Evolutionary conservation across 2,329 filamentous ascomycete species (phyloP), one percentile per base, ranked within the genome.

Genomic region (Phyllachora maydis): DNA sequence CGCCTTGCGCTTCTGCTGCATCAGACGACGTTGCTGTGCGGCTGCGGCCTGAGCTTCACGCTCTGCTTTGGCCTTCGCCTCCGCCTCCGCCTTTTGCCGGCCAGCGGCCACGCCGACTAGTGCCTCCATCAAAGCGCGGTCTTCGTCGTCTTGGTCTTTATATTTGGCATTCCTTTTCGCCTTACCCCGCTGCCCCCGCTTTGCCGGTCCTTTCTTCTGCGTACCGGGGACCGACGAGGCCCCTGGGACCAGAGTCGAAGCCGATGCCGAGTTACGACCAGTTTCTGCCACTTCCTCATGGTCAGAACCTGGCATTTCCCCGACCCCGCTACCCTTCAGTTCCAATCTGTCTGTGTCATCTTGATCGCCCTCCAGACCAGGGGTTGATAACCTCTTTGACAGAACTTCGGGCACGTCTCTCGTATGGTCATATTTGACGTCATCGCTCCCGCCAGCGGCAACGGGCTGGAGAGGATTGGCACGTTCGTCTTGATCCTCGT

Each of bases 131-230:
- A 83, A 64, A 5, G 64, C 65, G 8, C 82, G 78, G 39, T 98
- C 88, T 46, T 92, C 85, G 26, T 92, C 82, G 36, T 95, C 85
- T 55, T 95, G 88, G 36, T 90, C 57, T 21, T 76, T 85, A 50
- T 98, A 98, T 44, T 92, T 93, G 28, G 66, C 56, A 4, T 79
- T 70, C 45, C 88, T 91, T 54, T 90, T 92, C 20, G 72, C 70
- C 43, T 91, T 92, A 29, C 62, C 63, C 28, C 66, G 69, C 44
- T 90, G 81, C 15, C 82, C 81, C 27, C 83, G 70, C 41, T 69
- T 75, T 16, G 46, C 37, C 27, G 45, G 56, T 9, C 32, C 45
- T 39, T 56, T 65, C 44, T 55, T 59, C 40, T 28, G 46, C 37
- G 21, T 21, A 23, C 24, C 14, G 30, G 36, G 25, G 23, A 44